phyloP scores from a whole-genome alignment of 108 stramenopile species.

The Nannochloropsis salina region DNA sequence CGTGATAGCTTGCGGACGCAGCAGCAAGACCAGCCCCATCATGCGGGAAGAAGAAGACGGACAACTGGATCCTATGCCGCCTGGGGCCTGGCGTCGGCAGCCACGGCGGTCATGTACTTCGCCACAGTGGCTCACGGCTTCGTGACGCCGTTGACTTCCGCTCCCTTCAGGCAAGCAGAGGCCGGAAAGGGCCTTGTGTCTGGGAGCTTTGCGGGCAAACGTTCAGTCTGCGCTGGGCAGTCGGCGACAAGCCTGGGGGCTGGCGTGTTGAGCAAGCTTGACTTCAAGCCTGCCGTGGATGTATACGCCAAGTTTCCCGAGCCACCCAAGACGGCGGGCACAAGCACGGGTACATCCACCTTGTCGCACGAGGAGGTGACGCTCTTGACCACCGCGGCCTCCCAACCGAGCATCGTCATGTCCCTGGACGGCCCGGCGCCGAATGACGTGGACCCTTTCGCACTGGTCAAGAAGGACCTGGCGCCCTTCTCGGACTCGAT shows the following conservation, averaged over 20 bases:
- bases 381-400: not conserved
- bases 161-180: not conserved
- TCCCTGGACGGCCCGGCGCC: not conserved
- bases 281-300: constrained; percentile 17
- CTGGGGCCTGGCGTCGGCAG: not conserved
- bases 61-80: not conserved
- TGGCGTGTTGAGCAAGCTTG: not conserved
- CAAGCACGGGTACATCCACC: not conserved
- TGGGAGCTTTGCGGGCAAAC: not conserved
- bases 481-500: constrained; percentile 87
- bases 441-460: constrained; percentile 52
- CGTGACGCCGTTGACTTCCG: not conserved
- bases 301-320: constrained; percentile 9
- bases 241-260: not conserved
- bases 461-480: constrained; percentile 63
- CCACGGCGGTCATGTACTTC: constrained; percentile 7
- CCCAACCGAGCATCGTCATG: not conserved
- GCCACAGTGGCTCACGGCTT: not conserved
- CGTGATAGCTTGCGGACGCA: not conserved
- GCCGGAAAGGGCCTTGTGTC: not conserved
- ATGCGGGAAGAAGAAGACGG: not conserved
- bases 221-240: not conserved
- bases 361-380: not conserved
- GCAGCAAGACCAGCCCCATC: not conserved
- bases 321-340: not conserved